Evolutionary conservation across 768 basidiomycete genomes (phyloP).

Genomic region (Agaricus subrufescens): DNA sequence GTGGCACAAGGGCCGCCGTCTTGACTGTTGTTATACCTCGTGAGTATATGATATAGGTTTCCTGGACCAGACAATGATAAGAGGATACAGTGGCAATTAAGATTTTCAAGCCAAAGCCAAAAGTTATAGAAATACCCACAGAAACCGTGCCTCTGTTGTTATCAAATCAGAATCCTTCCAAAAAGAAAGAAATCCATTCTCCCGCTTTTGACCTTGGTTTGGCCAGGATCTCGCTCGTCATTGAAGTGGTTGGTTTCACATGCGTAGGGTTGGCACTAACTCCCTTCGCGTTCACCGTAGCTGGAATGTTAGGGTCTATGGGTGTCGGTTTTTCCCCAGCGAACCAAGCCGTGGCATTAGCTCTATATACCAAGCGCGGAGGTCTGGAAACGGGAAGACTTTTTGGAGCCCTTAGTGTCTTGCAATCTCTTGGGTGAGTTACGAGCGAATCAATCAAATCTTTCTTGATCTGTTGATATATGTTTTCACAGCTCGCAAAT

Average conservation of each 20-base stretch:
- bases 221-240: conserved; percentile 52
- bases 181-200: conserved; percentile 32
- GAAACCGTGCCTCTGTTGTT: conserved; percentile 29
- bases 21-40: conserved; percentile 57
- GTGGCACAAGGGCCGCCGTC: conserved; percentile 48
- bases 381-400: conserved; percentile 66
- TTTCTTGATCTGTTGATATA: background rate
- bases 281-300: conserved; percentile 46
- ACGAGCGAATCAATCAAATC: background rate
- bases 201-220: conserved; percentile 65
- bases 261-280: conserved; percentile 44
- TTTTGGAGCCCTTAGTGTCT: conserved; percentile 76
- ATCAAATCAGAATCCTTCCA: conserved; percentile 11
- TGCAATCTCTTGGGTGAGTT: conserved; percentile 61
- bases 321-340: conserved; percentile 64
- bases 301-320: conserved; percentile 48
- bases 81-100: conserved; percentile 47
- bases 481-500: conserved; percentile 50
- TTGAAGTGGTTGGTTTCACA: conserved; percentile 51
- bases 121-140: conserved; percentile 18
- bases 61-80: background rate
- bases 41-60: conserved; percentile 25
- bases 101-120: conserved; percentile 40
- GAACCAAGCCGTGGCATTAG: conserved; percentile 65
- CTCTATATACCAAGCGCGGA: conserved; percentile 51